Percentiles rank a stretch among this genome's conserved stretches.
Conservation (phyloP, 371 early-diverging fungal species). For the Phascolomyces articulosus region DNA sequence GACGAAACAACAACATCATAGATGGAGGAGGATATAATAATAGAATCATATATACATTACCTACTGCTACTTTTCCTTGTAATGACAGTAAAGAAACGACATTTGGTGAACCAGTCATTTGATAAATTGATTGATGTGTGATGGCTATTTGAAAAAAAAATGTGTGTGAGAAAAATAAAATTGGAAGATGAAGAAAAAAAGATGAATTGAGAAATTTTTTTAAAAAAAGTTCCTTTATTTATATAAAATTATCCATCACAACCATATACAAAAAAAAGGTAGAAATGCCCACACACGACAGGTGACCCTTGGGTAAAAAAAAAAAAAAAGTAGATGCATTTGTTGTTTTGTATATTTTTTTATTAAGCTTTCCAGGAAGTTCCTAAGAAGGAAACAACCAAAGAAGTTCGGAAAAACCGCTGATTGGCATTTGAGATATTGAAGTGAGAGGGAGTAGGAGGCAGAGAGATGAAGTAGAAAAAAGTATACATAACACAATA, state of each 20-base stretch:
- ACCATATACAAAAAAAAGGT: too few relatives aligned
- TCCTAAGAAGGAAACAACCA: neutral
- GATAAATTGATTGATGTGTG: neutral
- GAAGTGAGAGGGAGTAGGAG: too few relatives aligned
- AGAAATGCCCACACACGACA: neutral
- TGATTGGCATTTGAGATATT: neutral
- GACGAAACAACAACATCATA: too few relatives aligned
- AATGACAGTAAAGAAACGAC: constrained; percentile 31
- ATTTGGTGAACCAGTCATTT: constrained; percentile 16
- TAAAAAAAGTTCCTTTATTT: neutral
- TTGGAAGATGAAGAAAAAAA: neutral
- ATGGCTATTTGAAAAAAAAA: neutral
- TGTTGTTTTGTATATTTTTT: too few relatives aligned
- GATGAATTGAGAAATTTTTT: neutral
- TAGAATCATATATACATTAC: constrained; percentile 15
- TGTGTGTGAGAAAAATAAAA: neutral
- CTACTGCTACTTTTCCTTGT: constrained; percentile 40
- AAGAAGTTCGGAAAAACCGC: constrained; percentile 7
- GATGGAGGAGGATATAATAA: too few relatives aligned
- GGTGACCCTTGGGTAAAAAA: neutral
- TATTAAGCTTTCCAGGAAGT: constrained; percentile 5
- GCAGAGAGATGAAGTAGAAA: neutral
- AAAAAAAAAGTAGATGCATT: constrained; percentile 2
- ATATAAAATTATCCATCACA: neutral
- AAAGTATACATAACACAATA: neutral